These are phyloP conservation scores for Penicillium brevicompactum DNA, from an alignment of 2,329 filamentous ascomycete genomes.

Conservation along the genomic window DNA sequence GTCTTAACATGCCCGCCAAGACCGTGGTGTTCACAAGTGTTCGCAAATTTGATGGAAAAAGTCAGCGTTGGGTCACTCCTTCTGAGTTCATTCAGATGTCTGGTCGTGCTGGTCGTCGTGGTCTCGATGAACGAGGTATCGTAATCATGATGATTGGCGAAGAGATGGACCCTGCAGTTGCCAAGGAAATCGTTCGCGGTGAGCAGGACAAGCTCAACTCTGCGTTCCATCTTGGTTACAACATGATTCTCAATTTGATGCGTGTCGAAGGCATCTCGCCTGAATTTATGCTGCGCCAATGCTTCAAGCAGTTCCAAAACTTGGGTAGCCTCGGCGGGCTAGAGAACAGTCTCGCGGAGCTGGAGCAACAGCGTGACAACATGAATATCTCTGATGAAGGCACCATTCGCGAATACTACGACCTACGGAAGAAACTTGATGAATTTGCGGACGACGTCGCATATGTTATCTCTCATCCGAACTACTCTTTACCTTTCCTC, in stretches of 20 bases:
- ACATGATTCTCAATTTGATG: conserved; percentile 97
- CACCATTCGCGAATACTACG: conserved; percentile 92
- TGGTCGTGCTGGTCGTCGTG: conserved; percentile 91
- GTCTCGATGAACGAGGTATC: conserved; percentile 94
- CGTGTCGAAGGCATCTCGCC: conserved; percentile 99
- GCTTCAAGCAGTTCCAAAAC: conserved; percentile 98
- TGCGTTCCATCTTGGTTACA: conserved; percentile 96
- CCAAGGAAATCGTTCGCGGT: conserved; percentile 92
- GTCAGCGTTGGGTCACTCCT: conserved; percentile 80
- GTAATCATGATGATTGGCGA: conserved; percentile 99
- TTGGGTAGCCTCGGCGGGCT: conserved; percentile 80
- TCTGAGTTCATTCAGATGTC: conserved; percentile 99
- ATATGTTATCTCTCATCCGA: conserved; percentile 86
- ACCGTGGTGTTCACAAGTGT: conserved; percentile 99
- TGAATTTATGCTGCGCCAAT: conserved; percentile 97
- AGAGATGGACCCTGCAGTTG: conserved; percentile 91
- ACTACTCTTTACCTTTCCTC: conserved; percentile 80
- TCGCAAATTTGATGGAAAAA: conserved; percentile 87
- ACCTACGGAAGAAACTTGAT: conserved; percentile 80
- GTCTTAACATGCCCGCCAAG: conserved; percentile 98
- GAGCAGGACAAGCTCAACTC: conserved; percentile 97
- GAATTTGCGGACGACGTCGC: conserved; percentile 87
- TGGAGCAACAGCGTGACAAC: conserved; percentile 73
- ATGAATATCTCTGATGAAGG: conserved; percentile 82
- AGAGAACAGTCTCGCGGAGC: conserved; percentile 77